Evolutionary conservation across 345 rosid genomes (phyloP).

Genomic region (Chamaenerion angustifolium): DNA sequence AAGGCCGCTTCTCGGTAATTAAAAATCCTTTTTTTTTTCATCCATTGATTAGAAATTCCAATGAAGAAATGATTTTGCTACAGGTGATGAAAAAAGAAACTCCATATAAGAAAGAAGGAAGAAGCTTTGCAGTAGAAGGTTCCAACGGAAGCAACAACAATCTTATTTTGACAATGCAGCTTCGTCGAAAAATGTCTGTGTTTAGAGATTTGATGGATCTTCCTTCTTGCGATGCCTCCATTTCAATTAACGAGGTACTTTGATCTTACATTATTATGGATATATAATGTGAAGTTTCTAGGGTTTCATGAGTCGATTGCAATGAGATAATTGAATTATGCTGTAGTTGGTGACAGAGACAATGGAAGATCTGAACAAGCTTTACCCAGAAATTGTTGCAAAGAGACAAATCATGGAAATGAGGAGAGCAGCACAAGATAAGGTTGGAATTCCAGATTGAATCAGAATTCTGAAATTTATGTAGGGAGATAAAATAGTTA

Average conservation of each 20-base stretch:
- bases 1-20: no score
- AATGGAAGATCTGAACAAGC: conserved; percentile 48
- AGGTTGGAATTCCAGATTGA: conserved; percentile 18
- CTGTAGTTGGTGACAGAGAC: conserved; percentile 49
- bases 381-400: conserved; percentile 46
- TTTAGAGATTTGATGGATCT: conserved; percentile 67
- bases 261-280: no score
- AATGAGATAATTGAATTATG: not conserved
- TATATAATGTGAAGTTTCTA: no score
- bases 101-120: conserved; percentile 12
- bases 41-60: no score
- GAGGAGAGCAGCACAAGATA: conserved; percentile 28
- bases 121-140: conserved; percentile 16
- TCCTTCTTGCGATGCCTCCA: conserved; percentile 34
- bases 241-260: conserved; percentile 34
- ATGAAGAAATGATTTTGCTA: no score
- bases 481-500: not conserved
- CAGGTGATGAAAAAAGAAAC: no score
- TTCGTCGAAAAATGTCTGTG: conserved; percentile 42
- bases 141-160: conserved; percentile 24
- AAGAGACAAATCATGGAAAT: conserved; percentile 26
- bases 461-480: not conserved
- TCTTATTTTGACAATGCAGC: conserved; percentile 43
- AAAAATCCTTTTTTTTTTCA: no score
- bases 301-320: no score